Conservation (phyloP, 306 rosid genomes). For the Pterocarpus macrocarpus region DNA sequence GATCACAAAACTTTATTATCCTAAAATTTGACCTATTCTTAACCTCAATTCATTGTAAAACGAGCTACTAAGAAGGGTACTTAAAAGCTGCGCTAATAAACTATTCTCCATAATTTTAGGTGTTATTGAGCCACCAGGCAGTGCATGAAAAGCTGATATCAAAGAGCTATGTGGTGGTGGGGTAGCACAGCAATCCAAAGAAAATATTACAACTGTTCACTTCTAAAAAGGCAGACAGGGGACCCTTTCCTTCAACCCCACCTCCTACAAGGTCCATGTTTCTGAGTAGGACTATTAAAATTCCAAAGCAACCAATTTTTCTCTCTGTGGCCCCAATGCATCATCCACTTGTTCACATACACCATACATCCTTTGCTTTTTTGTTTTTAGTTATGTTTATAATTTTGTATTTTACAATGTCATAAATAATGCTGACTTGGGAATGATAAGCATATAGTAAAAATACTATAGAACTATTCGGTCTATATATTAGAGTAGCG, state of each 20-base stretch:
- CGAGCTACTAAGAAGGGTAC: no score
- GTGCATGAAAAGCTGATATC: slow-evolving; percentile 24
- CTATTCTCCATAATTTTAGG: slow-evolving; percentile 39
- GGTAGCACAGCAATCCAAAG: slow-evolving; percentile 48
- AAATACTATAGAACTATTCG: background rate
- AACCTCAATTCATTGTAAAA: background rate
- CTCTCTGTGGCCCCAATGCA: background rate
- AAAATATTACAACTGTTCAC: slow-evolving; percentile 40
- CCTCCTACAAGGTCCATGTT: slow-evolving; percentile 4
- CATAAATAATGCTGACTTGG: background rate
- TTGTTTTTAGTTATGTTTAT: no score
- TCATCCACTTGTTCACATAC: background rate
- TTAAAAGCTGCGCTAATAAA: slow-evolving; percentile 30
- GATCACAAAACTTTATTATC: background rate
- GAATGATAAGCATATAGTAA: background rate
- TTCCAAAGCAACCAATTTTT: slow-evolving; percentile 1
- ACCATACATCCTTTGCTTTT: background rate
- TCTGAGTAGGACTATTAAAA: slow-evolving; percentile 10
- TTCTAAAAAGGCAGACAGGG: slow-evolving; percentile 41
- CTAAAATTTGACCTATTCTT: background rate
- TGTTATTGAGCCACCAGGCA: slow-evolving; percentile 27
- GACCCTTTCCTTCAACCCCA: slow-evolving; percentile 38
- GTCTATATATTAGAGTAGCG: background rate
- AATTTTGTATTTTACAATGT: background rate
- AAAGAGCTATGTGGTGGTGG: slow-evolving; percentile 17